These are phyloP conservation scores for Pichia sp. DNA, from an alignment of 1,139 yeast species.

Conservation along the genomic window DNA sequence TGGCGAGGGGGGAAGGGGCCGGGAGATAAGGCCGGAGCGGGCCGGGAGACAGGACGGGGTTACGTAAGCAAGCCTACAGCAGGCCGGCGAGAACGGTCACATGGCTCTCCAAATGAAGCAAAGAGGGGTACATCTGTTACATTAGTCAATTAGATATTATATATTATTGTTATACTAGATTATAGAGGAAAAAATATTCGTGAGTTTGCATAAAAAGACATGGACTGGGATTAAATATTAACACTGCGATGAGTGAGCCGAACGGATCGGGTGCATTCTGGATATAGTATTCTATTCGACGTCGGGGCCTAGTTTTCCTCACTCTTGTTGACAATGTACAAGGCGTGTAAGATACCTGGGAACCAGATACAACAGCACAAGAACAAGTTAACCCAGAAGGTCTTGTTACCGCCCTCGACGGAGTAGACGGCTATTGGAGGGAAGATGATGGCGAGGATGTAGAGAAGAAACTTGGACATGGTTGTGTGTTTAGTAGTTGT, in stretches of 20 bases:
- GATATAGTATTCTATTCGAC: not conserved
- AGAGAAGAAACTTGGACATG: conserved; percentile 15
- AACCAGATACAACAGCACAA: conserved; percentile 63
- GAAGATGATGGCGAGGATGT: conserved; percentile 48
- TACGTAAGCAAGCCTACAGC: not conserved
- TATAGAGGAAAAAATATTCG: not conserved
- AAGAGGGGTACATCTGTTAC: too few species aligned
- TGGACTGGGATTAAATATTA: not conserved
- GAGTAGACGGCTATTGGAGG: conserved; percentile 74
- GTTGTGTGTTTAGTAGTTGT: not conserved
- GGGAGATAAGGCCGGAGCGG: too few species aligned
- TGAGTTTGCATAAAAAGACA: not conserved
- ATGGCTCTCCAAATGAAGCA: too few species aligned
- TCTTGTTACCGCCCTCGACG: conserved; percentile 58
- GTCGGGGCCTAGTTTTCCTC: conserved; percentile 13
- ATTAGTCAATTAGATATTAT: not conserved
- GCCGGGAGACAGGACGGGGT: too few species aligned
- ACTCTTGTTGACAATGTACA: conserved; percentile 45
- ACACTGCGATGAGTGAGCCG: not conserved
- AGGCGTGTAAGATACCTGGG: conserved; percentile 74
- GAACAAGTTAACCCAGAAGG: conserved; percentile 58
- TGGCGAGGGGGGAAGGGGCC: not conserved
- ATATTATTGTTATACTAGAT: not conserved
- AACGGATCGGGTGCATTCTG: not conserved
- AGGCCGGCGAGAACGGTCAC: too few species aligned